Base-by-base conservation (phyloP, 805 yeast species). In the Cyberlindnera mycetangii region DNA sequence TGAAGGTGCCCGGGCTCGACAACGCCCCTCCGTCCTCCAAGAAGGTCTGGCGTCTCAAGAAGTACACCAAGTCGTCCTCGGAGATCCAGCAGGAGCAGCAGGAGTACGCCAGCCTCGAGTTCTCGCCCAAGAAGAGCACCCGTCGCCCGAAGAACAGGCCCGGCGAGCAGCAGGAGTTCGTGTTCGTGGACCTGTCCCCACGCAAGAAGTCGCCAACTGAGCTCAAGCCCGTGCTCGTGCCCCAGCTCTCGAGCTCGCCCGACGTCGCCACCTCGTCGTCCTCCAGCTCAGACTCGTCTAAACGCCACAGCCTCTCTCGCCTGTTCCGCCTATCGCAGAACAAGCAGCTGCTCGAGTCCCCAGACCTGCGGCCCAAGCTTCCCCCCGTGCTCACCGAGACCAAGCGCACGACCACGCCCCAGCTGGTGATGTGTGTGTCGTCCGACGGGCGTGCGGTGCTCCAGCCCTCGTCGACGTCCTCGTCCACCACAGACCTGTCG, bases 111-210 rank as follows among this genome's bases (percentile, higher is more conserved):
- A 44, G 45, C 25, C 27, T 56, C 27, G 64, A 59, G 47, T 58
- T 58, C 49, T 49, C 59, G 4, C 52, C 57, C 1, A 56, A 51
- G 35, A 57, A 53, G 36, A 37, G 52, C 20, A 45, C 59, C 4
- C 53, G 60, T 44, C 47, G 62, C 41, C 64, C 62, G 10, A 48
- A 50, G 40, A 50, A 44, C 37, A 55, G 47, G 33, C 56, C 58
- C 2, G 61, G 60, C n/a, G 54, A 47, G 12, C 49, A 47, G n/a
- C 59, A 56, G 27, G 59, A 60, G 41, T 60, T 57, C 37, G 62
- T 60, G 14, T 60, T 60, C 41, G 61, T 60, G 11, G 61, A 60
- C 36, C 32, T 60, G 6, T 57, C 62, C 3, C 64, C 64, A 12
- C 52, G 44, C 18, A 60, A 58, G 56, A 57, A 53, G 37, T 42